Evolutionary conservation across 2,329 filamentous ascomycete species (phyloP).

Genomic region (Fusarium sublunatum): DNA sequence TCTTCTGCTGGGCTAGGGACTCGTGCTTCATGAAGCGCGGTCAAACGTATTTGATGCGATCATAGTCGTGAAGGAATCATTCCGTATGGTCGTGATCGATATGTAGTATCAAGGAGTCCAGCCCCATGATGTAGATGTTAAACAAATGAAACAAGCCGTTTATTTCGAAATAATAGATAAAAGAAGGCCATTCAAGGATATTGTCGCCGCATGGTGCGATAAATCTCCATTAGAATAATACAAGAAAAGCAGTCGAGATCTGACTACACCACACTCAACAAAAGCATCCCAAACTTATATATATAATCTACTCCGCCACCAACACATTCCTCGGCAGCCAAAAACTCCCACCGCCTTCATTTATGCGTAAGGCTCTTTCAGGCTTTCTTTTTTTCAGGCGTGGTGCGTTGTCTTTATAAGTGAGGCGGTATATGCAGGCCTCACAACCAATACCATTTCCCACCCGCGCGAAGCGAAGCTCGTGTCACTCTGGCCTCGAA

Average conservation of each 20-base stretch:
- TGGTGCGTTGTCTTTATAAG: conserved; percentile 31
- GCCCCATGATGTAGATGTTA: conserved; percentile 11
- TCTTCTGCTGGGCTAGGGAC: conserved; percentile 20
- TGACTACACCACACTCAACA: conserved; percentile 4
- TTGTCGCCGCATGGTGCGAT: neutral
- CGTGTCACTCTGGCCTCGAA: conserved; percentile 11
- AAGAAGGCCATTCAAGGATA: neutral
- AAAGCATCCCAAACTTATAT: conserved; percentile 17
- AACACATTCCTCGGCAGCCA: neutral
- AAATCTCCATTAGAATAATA: neutral
- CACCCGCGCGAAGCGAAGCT: conserved; percentile 13
- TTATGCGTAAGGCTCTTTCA: conserved; percentile 24
- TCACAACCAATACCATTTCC: conserved; percentile 25
- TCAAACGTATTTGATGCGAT: conserved; percentile 26
- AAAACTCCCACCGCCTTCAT: neutral
- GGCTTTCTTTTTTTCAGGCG: conserved; percentile 20
- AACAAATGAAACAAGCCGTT: conserved; percentile 4
- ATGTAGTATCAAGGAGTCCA: conserved; percentile 14
- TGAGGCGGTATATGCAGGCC: conserved; percentile 39
- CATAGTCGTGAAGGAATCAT: conserved; percentile 1
- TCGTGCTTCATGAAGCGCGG: conserved; percentile 19
- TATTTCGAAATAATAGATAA: neutral
- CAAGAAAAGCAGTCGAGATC: neutral
- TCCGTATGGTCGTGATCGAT: neutral
- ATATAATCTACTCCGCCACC: conserved; percentile 8